A percentile compares a stretch with the other conserved stretches of the same genome.
phyloP scores from a whole-genome alignment of 768 basidiomycete species.

The Cyathus striatus region DNA sequence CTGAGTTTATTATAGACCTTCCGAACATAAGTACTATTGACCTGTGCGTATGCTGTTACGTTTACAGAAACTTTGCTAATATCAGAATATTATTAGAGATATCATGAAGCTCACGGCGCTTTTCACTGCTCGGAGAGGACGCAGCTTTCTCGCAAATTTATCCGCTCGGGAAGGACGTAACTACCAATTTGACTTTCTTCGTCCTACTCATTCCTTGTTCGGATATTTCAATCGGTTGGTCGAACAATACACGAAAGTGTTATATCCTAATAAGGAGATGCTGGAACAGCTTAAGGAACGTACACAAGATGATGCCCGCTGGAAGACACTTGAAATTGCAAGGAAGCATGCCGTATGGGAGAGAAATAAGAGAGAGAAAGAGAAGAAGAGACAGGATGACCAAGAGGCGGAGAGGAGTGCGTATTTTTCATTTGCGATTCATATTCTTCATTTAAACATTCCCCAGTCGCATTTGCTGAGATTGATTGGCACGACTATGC shows the following conservation, averaged over 20 bases:
- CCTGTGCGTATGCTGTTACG: constrained; percentile 53
- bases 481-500: constrained; percentile 99
- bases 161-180: constrained; percentile 89
- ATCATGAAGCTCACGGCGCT: constrained; percentile 95
- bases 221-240: constrained; percentile 96
- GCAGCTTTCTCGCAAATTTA: constrained; percentile 78
- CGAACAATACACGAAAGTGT: constrained; percentile 89
- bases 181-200: constrained; percentile 96
- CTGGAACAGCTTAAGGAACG: constrained; percentile 67
- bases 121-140: constrained; percentile 90
- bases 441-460: constrained; percentile 7
- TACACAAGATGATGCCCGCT: constrained; percentile 59
- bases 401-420: constrained; percentile 85
- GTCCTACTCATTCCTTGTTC: constrained; percentile 93
- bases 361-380: constrained; percentile 73
- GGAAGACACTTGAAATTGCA: constrained; percentile 75
- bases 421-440: constrained; percentile 22
- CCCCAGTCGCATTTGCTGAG: constrained; percentile 83
- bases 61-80: constrained; percentile 5
- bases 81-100: constrained; percentile 47
- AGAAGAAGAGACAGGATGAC: constrained; percentile 84
- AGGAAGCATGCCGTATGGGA: constrained; percentile 87
- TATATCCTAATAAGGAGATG: constrained; percentile 75
- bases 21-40: constrained; percentile 88
- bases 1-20: constrained; percentile 81